Percentiles rank a stretch among this genome's conserved stretches.
Conservation (phyloP, 1,284 basidiomycete species). For the Tylopilus sp. region DNA sequence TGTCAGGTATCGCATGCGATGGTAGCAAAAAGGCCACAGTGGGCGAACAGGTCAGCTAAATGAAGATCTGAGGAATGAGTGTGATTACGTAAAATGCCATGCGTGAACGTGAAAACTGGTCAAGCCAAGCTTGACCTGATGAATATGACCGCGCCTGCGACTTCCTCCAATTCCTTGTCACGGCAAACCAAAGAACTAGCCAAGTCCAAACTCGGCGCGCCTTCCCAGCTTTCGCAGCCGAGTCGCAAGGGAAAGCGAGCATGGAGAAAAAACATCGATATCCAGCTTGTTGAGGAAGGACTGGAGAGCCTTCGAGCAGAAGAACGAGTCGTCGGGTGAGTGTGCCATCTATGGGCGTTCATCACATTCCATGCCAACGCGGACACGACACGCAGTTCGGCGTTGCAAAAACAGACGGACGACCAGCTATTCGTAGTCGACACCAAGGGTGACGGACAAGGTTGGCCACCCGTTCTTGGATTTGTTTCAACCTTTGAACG, state of each 20-base stretch:
- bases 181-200: constrained; percentile 2
- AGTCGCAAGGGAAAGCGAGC: constrained; percentile 88
- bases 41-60: too few species aligned
- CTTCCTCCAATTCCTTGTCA: constrained; percentile 3
- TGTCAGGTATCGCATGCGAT: too few species aligned
- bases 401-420: constrained; percentile 62
- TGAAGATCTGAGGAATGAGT: too few species aligned
- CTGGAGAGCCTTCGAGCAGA: constrained; percentile 74
- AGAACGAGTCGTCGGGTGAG: constrained; percentile 75
- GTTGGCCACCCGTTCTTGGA: constrained; percentile 44
- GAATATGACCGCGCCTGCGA: background rate
- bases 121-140: background rate
- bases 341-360: background rate
- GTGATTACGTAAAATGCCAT: constrained; percentile 10
- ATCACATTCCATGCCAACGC: background rate
- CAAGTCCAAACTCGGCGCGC: constrained; percentile 24
- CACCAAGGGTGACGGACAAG: constrained; percentile 70
- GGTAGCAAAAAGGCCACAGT: too few species aligned
- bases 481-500: too few species aligned
- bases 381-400: constrained; percentile 40
- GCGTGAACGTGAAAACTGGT: background rate
- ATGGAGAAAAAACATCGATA: constrained; percentile 91
- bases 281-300: constrained; percentile 69
- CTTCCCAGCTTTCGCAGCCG: constrained; percentile 46
- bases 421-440: constrained; percentile 79